phyloP scores from a whole-genome alignment of 2,329 filamentous ascomycete genomes.

The Aplosporella prunicola region DNA sequence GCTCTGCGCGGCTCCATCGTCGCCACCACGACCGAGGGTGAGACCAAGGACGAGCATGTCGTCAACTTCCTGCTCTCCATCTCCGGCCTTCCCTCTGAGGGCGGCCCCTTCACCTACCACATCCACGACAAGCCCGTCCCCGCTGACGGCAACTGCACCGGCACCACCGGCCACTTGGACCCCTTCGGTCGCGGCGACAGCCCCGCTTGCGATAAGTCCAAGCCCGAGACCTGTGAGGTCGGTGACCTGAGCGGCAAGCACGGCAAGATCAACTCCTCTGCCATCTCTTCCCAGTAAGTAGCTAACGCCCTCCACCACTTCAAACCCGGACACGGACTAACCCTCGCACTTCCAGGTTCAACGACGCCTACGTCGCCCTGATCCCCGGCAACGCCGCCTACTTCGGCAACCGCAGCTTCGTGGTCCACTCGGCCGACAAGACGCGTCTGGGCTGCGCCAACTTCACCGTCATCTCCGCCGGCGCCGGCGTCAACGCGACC shows the following conservation, averaged over 20 bases:
- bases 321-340: not conserved
- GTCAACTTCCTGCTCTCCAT: conserved; percentile 33
- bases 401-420: conserved; percentile 46
- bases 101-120: conserved; percentile 40
- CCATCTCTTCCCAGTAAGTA: conserved; percentile 24
- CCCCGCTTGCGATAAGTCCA: conserved; percentile 26
- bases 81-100: conserved; percentile 30
- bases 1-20: conserved; percentile 27
- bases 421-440: conserved; percentile 45
- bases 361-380: conserved; percentile 43
- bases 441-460: conserved; percentile 49
- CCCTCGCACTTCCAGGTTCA: conserved; percentile 29
- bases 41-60: conserved; percentile 28
- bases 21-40: conserved; percentile 24
- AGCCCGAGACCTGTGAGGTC: conserved; percentile 33
- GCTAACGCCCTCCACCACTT: conserved; percentile 10
- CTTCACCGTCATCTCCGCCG: conserved; percentile 28
- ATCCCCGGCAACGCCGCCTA: conserved; percentile 33
- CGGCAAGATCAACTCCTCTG: conserved; percentile 27
- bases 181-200: conserved; percentile 33
- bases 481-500: not conserved
- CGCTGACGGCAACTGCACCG: conserved; percentile 34
- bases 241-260: conserved; percentile 39
- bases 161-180: conserved; percentile 33
- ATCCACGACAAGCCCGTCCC: conserved; percentile 35